Conservation (phyloP, 2,329 filamentous ascomycete species). For the Nemania sp. region DNA sequence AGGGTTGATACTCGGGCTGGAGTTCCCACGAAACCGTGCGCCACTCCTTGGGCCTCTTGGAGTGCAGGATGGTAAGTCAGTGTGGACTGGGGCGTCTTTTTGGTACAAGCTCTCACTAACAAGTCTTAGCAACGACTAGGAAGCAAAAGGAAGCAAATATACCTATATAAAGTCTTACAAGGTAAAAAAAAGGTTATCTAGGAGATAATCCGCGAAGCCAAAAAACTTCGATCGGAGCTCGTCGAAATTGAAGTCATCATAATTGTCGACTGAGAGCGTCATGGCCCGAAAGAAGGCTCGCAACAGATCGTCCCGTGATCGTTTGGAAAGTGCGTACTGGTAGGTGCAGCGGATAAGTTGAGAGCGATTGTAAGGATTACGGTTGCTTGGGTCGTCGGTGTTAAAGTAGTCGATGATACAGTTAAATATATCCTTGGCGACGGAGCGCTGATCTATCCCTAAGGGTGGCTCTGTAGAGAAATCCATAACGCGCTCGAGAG, state of each 20-base stretch:
- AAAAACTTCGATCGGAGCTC: slow-evolving; percentile 19
- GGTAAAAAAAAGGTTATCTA: slow-evolving; percentile 38
- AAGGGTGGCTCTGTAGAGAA: slow-evolving; percentile 24
- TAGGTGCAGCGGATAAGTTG: slow-evolving; percentile 35
- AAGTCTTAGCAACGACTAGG: neutral
- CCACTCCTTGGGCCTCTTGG: slow-evolving; percentile 25
- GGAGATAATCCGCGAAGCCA: slow-evolving; percentile 36
- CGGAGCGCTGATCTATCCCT: slow-evolving; percentile 19
- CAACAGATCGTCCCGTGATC: slow-evolving; percentile 35
- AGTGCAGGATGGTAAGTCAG: slow-evolving; percentile 34
- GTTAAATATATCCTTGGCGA: slow-evolving; percentile 28
- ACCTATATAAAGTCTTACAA: slow-evolving; percentile 17
- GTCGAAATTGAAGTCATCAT: slow-evolving; percentile 26
- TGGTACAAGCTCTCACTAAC: slow-evolving; percentile 36
- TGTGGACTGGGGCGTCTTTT: slow-evolving; percentile 36
- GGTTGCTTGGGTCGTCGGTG: slow-evolving; percentile 35
- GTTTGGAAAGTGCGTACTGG: slow-evolving; percentile 35
- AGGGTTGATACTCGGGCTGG: slow-evolving; percentile 35
- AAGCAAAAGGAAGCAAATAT: neutral
- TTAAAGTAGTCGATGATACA: slow-evolving; percentile 29
- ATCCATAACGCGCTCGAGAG: slow-evolving; percentile 29
- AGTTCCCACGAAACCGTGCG: slow-evolving; percentile 31
- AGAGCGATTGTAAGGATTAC: too few relatives aligned
- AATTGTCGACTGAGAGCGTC: slow-evolving; percentile 20
- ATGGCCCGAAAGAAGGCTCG: slow-evolving; percentile 35